phyloP scores from a whole-genome alignment of 1,284 basidiomycete species.

The Omphalotus olearius region DNA sequence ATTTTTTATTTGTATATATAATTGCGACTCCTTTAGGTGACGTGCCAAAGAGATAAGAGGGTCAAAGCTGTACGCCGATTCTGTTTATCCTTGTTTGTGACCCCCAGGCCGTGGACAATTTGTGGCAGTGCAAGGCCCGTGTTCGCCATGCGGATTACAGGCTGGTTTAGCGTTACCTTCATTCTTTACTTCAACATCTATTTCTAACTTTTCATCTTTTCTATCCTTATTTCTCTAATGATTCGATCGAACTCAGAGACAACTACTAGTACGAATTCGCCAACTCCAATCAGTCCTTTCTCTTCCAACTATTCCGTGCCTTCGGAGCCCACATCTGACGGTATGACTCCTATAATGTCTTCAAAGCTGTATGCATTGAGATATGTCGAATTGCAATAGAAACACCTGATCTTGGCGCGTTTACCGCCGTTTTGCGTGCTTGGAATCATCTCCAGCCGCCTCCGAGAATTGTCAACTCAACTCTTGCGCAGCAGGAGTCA shows the following conservation, averaged over 20 bases:
- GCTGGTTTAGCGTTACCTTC: not conserved
- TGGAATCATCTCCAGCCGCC: conserved; percentile 52
- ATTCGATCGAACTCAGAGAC: conserved; percentile 18
- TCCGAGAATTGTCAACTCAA: conserved; percentile 24
- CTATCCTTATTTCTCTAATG: conserved; percentile 13
- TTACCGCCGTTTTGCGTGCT: conserved; percentile 66
- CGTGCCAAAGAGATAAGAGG: no score
- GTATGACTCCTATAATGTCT: conserved; percentile 27
- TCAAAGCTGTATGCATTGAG: not conserved
- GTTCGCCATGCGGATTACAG: no score
- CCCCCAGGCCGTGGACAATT: not conserved
- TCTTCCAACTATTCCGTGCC: conserved; percentile 37
- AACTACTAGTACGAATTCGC: conserved; percentile 15
- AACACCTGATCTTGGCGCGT: conserved; percentile 72
- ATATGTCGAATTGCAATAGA: conserved; percentile 34
- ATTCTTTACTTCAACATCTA: conserved; percentile 9
- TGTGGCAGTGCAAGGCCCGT: no score
- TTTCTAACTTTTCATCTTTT: conserved; percentile 9
- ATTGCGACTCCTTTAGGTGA: no score
- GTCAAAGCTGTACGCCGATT: no score
- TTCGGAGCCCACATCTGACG: conserved; percentile 68
- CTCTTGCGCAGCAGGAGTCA: conserved; percentile 24
- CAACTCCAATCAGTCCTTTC: conserved; percentile 45
- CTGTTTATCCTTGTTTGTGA: not conserved
- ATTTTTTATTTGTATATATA: no score